These are phyloP conservation scores for Aspergillus niger DNA, from an alignment of 2,329 filamentous ascomycete species.

Conservation along the genomic window DNA sequence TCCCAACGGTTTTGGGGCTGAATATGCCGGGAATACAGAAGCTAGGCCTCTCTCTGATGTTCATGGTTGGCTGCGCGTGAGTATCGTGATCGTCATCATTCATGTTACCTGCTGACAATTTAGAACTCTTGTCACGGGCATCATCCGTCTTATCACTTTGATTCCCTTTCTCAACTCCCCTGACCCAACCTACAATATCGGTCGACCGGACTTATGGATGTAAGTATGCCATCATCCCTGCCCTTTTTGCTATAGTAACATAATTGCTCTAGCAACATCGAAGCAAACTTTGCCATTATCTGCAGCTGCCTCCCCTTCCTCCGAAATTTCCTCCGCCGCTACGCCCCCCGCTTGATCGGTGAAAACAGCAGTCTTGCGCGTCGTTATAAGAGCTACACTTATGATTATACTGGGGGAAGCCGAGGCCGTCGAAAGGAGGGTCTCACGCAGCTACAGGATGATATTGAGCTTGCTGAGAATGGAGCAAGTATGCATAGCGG, in stretches of 20 bases:
- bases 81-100: slow-evolving; percentile 2
- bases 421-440: slow-evolving; percentile 18
- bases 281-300: slow-evolving; percentile 30
- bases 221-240: slow-evolving; percentile 5
- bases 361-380: slow-evolving; percentile 17
- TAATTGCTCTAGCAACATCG: slow-evolving; percentile 22
- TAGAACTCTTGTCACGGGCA: slow-evolving; percentile 24
- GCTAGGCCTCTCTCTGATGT: slow-evolving; percentile 23
- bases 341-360: slow-evolving; percentile 23
- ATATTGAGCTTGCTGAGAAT: slow-evolving; percentile 23
- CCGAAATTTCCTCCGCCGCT: slow-evolving; percentile 26
- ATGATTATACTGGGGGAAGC: background rate
- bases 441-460: slow-evolving; percentile 15
- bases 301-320: slow-evolving; percentile 28
- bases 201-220: slow-evolving; percentile 20
- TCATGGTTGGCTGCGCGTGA: slow-evolving; percentile 28
- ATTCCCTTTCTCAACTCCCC: slow-evolving; percentile 15
- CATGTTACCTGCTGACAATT: background rate
- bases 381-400: slow-evolving; percentile 15
- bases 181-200: slow-evolving; percentile 18
- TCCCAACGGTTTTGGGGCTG: slow-evolving; percentile 22
- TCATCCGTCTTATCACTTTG: slow-evolving; percentile 23
- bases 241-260: background rate
- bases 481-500: slow-evolving; percentile 13
- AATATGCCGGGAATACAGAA: slow-evolving; percentile 27